Evolutionary conservation across 164 flowering plant genomes (phyloP), one percentile per base, ranked within the genome.

Genomic region (Litsea cubeba): DNA sequence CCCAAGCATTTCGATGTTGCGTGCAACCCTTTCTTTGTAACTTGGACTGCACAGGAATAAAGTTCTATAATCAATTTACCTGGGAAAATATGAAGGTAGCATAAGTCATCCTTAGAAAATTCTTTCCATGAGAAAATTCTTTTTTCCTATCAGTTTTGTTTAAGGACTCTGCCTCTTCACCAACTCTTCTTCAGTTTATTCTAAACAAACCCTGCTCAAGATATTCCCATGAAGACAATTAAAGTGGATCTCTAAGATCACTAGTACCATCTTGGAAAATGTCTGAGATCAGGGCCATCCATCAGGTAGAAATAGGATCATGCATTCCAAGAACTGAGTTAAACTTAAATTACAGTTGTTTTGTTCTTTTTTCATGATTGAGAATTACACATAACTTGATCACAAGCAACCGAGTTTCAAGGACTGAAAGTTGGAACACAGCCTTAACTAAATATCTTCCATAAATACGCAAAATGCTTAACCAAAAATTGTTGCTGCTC

Each of bases 1-100:
- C 57, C 92, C 92, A 64, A 88, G 79, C 81, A 62, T 73, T 69
- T 87, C 86, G 71, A 88, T 82, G 35, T 77, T 84, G 58, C 32
- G 77, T 54, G 85, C 90, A 51, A 88, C 82, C 54, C 65, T 82
- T 75, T 81, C 82, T 28, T 81, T 79, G 73, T 82, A 88, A 68
- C 86, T 78, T 11, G 92, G 88, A 68, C 92, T 88, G 86, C 84
- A 82, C 7, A 57, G 49, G 12, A 23, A 46, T 40, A 50, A 30
- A 30, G 24, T 68, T 10, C 54, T 25, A 20, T 46, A 23, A 68
- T 20, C 71, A 68, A 68, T 14, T 68, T 68, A 46, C 69, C 22
- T 18, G n/a, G 40, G 49, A 66, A 28, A 63, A 63, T 7, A 66
- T 30, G 20, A 28, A 28, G 35, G 35, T 2, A 12, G n/a, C 69